These are phyloP conservation scores for Calonectria naviculata DNA, from an alignment of 2,329 filamentous ascomycete species.

Conservation along the genomic window DNA sequence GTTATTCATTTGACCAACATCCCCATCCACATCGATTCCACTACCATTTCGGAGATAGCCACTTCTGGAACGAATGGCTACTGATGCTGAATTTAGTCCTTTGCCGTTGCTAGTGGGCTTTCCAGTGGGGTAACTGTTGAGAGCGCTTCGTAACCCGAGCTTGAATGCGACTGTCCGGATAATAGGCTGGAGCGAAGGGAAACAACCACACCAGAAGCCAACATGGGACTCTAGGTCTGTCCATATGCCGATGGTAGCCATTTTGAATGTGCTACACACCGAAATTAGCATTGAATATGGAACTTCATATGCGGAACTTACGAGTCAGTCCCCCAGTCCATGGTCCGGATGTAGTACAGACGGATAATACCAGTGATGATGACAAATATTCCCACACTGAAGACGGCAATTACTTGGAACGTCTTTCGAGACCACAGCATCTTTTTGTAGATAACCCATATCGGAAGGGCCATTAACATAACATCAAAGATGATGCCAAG, in stretches of 20 bases:
- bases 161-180: conserved; percentile 40
- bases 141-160: conserved; percentile 17
- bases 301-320: conserved; percentile 33
- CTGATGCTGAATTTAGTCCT: conserved; percentile 5
- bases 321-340: conserved; percentile 44
- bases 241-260: conserved; percentile 50
- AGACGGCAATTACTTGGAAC: conserved; percentile 48
- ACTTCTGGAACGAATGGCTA: conserved; percentile 2
- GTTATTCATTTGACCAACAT: not conserved
- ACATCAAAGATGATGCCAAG: conserved; percentile 48
- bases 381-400: conserved; percentile 51
- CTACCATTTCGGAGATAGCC: conserved; percentile 13
- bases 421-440: conserved; percentile 48
- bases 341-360: conserved; percentile 47
- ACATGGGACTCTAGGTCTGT: conserved; percentile 54
- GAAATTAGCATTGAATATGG: not conserved
- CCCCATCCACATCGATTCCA: conserved; percentile 11
- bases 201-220: conserved; percentile 56
- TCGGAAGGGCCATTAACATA: conserved; percentile 47
- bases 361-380: conserved; percentile 51
- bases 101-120: conserved; percentile 6
- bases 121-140: conserved; percentile 14
- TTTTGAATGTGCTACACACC: conserved; percentile 50
- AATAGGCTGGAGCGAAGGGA: conserved; percentile 53
- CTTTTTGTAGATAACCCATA: conserved; percentile 50